Conservation (phyloP, 495 filamentous ascomycete genomes). For the Usnea hakonensis region DNA sequence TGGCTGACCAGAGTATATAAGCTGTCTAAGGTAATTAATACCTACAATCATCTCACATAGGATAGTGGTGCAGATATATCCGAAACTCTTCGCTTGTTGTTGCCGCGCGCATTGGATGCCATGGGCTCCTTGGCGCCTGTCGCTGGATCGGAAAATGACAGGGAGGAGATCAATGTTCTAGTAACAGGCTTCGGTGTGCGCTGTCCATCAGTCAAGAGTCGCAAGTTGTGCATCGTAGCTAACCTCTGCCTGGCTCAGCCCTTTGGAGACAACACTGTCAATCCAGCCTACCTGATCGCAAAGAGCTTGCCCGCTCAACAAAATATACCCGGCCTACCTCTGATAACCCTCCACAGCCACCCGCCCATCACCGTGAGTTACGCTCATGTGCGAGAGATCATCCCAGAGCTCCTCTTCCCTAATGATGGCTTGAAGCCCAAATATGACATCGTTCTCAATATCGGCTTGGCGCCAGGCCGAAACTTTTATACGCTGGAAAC, state of each 20-base stretch:
- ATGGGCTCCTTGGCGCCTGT: slow-evolving; percentile 21
- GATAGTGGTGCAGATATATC: no score
- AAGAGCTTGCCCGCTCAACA: slow-evolving; percentile 34
- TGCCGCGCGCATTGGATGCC: background rate
- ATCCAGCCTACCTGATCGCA: slow-evolving; percentile 66
- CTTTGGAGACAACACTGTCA: slow-evolving; percentile 58
- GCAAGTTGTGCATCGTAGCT: slow-evolving; percentile 8
- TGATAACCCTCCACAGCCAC: slow-evolving; percentile 58
- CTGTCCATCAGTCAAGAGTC: slow-evolving; percentile 20
- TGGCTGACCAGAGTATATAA: no score
- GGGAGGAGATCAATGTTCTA: slow-evolving; percentile 55
- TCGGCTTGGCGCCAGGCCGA: slow-evolving; percentile 71
- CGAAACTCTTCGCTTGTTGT: background rate
- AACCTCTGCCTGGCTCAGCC: slow-evolving; percentile 41
- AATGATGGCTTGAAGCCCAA: slow-evolving; percentile 22
- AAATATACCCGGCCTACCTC: slow-evolving; percentile 34
- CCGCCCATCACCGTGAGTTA: slow-evolving; percentile 67
- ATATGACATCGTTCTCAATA: slow-evolving; percentile 64
- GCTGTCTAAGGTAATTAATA: no score
- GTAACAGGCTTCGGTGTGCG: slow-evolving; percentile 69
- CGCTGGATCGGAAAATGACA: background rate
- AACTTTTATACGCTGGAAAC: slow-evolving; percentile 62
- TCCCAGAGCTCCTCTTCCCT: slow-evolving; percentile 49
- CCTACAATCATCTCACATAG: no score
- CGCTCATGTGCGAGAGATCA: slow-evolving; percentile 47